Percentiles rank a stretch among this genome's conserved stretches.
phyloP scores from a whole-genome alignment of 768 basidiomycete species.

The Hemileccinum rubropunctum region DNA sequence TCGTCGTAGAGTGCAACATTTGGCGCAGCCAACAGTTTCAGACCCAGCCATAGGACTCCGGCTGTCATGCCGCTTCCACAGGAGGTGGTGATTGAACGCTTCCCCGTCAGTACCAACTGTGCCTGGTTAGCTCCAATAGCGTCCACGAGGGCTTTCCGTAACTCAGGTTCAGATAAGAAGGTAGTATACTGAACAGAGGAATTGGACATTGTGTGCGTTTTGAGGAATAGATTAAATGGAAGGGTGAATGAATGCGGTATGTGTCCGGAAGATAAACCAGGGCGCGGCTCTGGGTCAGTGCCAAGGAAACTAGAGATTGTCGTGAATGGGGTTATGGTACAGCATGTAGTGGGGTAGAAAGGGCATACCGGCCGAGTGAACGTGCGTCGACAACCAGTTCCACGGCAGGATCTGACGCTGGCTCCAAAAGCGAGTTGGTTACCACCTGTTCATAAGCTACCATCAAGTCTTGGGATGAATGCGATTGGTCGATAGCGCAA shows the following conservation, averaged over 20 bases:
- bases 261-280: conserved; percentile 86
- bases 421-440: conserved; percentile 55
- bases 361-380: conserved; percentile 66
- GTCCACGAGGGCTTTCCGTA: conserved; percentile 58
- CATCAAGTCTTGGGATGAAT: conserved; percentile 13
- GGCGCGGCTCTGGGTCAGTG: conserved; percentile 82
- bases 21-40: conserved; percentile 64
- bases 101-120: conserved; percentile 57
- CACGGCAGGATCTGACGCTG: conserved; percentile 40
- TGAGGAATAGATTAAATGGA: conserved; percentile 77
- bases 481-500: conserved; percentile 31
- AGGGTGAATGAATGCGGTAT: conserved; percentile 85
- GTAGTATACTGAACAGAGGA: conserved; percentile 53
- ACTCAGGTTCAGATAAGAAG: conserved; percentile 53
- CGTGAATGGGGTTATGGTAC: conserved; percentile 2
- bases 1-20: conserved; percentile 87
- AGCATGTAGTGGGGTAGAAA: background rate
- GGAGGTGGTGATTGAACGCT: conserved; percentile 62
- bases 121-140: conserved; percentile 58
- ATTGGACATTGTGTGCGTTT: conserved; percentile 32
- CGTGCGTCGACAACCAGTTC: conserved; percentile 89
- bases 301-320: conserved; percentile 64
- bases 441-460: conserved; percentile 82
- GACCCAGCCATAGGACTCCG: conserved; percentile 88
- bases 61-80: conserved; percentile 99